Conservation (phyloP, 176 grass and related monocot genomes). For the Carex parvula region DNA sequence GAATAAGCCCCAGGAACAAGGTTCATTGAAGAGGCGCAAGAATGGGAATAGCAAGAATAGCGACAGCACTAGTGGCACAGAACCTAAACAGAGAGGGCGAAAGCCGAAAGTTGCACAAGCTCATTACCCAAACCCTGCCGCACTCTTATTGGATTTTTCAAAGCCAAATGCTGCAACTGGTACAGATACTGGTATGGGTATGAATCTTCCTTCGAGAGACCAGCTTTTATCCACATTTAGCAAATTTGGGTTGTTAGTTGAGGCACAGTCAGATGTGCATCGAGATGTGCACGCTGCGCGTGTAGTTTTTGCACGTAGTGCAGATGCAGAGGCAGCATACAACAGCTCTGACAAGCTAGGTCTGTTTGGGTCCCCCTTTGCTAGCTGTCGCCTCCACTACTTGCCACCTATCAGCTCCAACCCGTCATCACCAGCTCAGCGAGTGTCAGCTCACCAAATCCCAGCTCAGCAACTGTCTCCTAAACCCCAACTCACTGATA, state of each 20-base stretch:
- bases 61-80: conserved; percentile 8
- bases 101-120: conserved; percentile 34
- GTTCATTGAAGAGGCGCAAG: conserved; percentile 21
- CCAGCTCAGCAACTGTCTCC: conserved; percentile 12
- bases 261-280: conserved; percentile 39
- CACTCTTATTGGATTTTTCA: conserved; percentile 38
- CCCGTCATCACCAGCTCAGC: background rate
- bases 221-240: conserved; percentile 45
- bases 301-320: conserved; percentile 53
- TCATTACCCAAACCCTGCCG: conserved; percentile 46
- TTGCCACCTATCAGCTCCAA: conserved; percentile 32
- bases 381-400: conserved; percentile 36
- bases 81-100: conserved; percentile 22
- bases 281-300: conserved; percentile 27
- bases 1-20: conserved; percentile 20
- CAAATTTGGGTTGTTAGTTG: conserved; percentile 52
- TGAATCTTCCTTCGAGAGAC: conserved; percentile 51
- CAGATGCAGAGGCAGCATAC: conserved; percentile 48
- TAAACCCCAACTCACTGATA: conserved; percentile 49
- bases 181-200: conserved; percentile 10
- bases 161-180: background rate
- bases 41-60: conserved; percentile 19
- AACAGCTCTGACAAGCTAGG: conserved; percentile 37
- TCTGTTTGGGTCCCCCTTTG: conserved; percentile 48
- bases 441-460: conserved; percentile 11